Base-by-base conservation (phyloP, 1,284 basidiomycete species). In the Trichosporon ovoides region DNA sequence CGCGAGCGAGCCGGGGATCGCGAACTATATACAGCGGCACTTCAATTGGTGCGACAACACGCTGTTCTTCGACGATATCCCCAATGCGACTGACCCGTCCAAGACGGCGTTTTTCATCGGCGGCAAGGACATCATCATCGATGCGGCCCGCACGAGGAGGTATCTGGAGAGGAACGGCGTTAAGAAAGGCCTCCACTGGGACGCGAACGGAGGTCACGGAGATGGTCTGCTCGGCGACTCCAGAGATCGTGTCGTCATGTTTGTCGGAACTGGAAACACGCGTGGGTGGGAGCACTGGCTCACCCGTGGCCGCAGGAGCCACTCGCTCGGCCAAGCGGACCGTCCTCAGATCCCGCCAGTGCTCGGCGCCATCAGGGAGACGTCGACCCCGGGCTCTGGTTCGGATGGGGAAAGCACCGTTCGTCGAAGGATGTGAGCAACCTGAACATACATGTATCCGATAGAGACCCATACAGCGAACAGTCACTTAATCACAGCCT, bases 51-150 rank as follows among this genome's bases (percentile, higher is more conserved):
- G 84, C 33, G 84, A 87, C n/a, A 95, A 95, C 71, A 86, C 88
- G 7, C 80, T 95, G 13, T 94, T 88, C 83, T 87, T 85, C 61
- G 88, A 91, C 73, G 88, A 94, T 66, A 91, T 94, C 43, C 90
- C 90, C 0, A 81, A 88, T 67, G 85, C 85, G 13, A 77, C 56
- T 81, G 84, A 76, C 80, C 83, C 14, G 66, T 56, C 59, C 11
- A 69, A 68, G 56, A 76, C 78, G 4, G 72, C 86, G 55, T 87
- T 89, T 72, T 81, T 93, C 64, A 79, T 95, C 14, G 89, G 89
- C 20, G 89, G 87, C 1, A 82, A 85, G 64, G 92, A 95, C 66
- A 81, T 81, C 22, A 89, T 96, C 66, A 77, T 94, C 49, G 83
- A 88, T 68, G 83, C 88, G 4, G 77, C 82, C 85, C 85, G 88